Percentiles rank a stretch among this genome's conserved stretches.
Evolutionary conservation across 345 rosid species (phyloP).

Genomic region (Draba incana): DNA sequence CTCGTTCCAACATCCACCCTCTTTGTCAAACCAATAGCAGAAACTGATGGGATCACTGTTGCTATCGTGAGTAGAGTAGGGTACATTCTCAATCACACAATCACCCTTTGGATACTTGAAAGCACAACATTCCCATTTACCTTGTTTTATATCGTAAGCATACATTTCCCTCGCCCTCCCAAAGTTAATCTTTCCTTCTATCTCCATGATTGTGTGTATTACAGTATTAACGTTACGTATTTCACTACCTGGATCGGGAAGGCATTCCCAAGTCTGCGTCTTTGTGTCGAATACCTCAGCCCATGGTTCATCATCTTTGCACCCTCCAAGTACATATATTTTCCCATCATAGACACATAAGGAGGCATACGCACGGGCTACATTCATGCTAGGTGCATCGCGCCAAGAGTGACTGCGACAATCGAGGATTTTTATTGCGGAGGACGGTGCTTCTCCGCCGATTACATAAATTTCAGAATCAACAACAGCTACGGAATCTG

Average conservation of each 20-base stretch:
- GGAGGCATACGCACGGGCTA: neutral
- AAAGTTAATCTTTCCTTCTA: neutral
- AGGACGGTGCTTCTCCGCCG: neutral
- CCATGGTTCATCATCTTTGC: no score
- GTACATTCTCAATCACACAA: no score
- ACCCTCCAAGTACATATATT: neutral
- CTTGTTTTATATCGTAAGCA: no score
- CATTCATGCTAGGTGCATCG: neutral
- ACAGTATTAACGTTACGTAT: neutral
- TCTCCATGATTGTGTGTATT: neutral
- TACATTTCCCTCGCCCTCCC: neutral
- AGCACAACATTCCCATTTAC: no score
- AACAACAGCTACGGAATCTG: no score
- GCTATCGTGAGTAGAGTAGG: no score
- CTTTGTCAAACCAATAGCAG: no score
- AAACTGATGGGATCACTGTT: no score
- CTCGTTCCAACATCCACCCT: no score
- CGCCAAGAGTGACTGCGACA: slow-evolving; percentile 10
- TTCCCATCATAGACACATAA: neutral
- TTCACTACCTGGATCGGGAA: neutral
- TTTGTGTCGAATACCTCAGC: no score
- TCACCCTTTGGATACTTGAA: no score
- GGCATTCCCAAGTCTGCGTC: no score
- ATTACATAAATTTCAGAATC: neutral
- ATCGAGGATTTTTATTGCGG: neutral